Evolutionary conservation across 805 yeast genomes (phyloP).

Genomic region (Saturnispora bothae): DNA sequence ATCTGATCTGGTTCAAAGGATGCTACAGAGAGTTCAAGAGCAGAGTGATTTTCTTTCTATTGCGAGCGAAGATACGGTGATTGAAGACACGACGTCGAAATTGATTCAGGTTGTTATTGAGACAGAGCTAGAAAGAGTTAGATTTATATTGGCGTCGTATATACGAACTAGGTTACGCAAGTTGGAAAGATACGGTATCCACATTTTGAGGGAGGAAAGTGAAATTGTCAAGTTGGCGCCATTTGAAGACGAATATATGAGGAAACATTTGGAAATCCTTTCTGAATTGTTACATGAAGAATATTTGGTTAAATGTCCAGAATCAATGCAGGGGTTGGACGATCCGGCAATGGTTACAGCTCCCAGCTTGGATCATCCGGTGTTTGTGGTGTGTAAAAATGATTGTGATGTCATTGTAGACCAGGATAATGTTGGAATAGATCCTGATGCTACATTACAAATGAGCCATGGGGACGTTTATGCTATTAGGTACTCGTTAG

Average conservation of each 20-base stretch:
- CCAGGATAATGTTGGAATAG: conserved; percentile 47
- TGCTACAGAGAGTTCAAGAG: conserved; percentile 47
- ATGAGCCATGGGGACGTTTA: conserved; percentile 33
- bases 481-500: conserved; percentile 20
- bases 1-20: conserved; percentile 43
- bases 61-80: conserved; percentile 68
- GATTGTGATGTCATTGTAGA: conserved; percentile 24
- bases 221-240: conserved; percentile 36
- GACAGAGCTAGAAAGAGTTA: conserved; percentile 81
- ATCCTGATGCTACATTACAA: conserved; percentile 36
- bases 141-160: conserved; percentile 71
- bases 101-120: conserved; percentile 77
- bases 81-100: conserved; percentile 56
- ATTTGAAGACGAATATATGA: conserved; percentile 58
- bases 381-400: conserved; percentile 32
- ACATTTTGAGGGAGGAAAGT: conserved; percentile 37
- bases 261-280: conserved; percentile 53
- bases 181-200: conserved; percentile 60
- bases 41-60: conserved; percentile 71
- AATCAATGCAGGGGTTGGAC: conserved; percentile 58
- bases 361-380: conserved; percentile 71
- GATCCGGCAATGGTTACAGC: conserved; percentile 72
- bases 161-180: conserved; percentile 67
- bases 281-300: conserved; percentile 55
- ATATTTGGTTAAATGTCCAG: conserved; percentile 48